These are phyloP conservation scores for Psilocybe cyanescens DNA, from an alignment of 768 basidiomycete genomes.

Conservation along the genomic window DNA sequence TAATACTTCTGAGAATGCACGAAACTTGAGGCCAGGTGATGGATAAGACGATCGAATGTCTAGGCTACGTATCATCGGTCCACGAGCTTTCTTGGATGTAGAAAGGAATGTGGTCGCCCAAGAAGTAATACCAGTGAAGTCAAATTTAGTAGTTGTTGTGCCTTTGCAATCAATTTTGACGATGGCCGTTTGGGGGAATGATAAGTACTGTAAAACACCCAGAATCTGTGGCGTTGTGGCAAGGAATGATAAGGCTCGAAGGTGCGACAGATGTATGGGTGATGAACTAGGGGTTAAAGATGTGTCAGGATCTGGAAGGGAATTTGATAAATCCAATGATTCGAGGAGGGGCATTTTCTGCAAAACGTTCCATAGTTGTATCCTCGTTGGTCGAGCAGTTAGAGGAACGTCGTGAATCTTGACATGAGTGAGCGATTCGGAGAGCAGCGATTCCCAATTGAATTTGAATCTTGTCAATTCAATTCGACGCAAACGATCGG, in stretches of 20 bases:
- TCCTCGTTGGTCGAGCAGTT: constrained; percentile 3
- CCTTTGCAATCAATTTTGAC: constrained; percentile 2
- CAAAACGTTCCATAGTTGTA: constrained; percentile 2
- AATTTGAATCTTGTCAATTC: constrained; percentile 4
- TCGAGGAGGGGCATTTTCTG: constrained; percentile 4
- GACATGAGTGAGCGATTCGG: background rate
- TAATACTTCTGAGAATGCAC: background rate
- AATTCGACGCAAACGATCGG: background rate
- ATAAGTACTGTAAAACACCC: constrained; percentile 1
- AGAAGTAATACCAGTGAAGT: constrained; percentile 5
- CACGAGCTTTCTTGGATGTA: background rate
- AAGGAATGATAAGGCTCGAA: background rate
- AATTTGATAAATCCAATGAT: constrained; percentile 2
- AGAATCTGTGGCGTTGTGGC: background rate
- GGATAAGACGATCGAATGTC: background rate
- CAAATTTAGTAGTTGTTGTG: background rate
- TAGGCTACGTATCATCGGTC: background rate
- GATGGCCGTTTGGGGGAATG: constrained; percentile 5
- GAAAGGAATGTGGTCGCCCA: background rate
- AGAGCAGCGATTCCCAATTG: constrained; percentile 7
- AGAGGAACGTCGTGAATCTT: constrained; percentile 1
- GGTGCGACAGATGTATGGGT: constrained; percentile 3
- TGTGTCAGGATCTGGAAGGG: constrained; percentile 1
- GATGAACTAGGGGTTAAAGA: background rate
- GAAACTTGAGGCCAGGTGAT: background rate